A percentile compares a stretch with the other conserved stretches of the same genome.
These are phyloP conservation scores for Chrysoporthe austroafricana DNA, from an alignment of 2,329 filamentous ascomycete species.

Conservation along the genomic window DNA sequence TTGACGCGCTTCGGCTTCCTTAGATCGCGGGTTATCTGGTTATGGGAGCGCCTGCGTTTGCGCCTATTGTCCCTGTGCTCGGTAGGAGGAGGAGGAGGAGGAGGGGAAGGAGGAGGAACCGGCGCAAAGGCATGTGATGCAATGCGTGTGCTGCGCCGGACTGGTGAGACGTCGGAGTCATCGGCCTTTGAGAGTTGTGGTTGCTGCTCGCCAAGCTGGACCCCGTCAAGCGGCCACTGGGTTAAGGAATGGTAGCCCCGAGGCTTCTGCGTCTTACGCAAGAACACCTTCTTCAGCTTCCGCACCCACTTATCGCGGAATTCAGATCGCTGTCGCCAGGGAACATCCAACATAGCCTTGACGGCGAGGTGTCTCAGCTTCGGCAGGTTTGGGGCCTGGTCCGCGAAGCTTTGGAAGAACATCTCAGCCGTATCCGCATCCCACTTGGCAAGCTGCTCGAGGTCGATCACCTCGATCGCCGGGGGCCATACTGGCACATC, in stretches of 20 bases:
- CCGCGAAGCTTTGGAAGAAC: conserved; percentile 78
- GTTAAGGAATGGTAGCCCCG: conserved; percentile 25
- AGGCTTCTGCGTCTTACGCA: conserved; percentile 42
- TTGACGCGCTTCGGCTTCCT: conserved; percentile 20
- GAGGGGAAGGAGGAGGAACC: conserved; percentile 2
- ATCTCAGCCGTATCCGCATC: conserved; percentile 69
- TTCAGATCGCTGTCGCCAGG: conserved; percentile 81
- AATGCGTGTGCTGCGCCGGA: conserved; percentile 38
- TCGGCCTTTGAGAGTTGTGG: conserved; percentile 4
- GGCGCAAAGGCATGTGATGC: conserved; percentile 31
- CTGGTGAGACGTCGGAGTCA: conserved; percentile 17
- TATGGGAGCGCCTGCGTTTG: conserved; percentile 22
- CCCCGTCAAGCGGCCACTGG: conserved; percentile 23
- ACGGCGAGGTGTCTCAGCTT: conserved; percentile 72
- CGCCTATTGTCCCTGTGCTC: conserved; percentile 12
- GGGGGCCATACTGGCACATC: conserved; percentile 80
- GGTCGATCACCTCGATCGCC: conserved; percentile 70
- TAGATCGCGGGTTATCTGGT: conserved; percentile 20
- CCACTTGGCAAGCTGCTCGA: conserved; percentile 80
- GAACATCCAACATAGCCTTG: conserved; percentile 76
- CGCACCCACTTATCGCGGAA: conserved; percentile 78
- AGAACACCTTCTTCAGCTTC: conserved; percentile 70
- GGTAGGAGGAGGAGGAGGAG: conserved; percentile 7
- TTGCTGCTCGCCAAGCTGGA: neutral
- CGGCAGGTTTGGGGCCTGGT: conserved; percentile 68